Evolutionary conservation across 192 early-diverging fungal species (phyloP), one percentile per base, ranked within the genome.

Genomic region (Glomus cerebriforme): DNA sequence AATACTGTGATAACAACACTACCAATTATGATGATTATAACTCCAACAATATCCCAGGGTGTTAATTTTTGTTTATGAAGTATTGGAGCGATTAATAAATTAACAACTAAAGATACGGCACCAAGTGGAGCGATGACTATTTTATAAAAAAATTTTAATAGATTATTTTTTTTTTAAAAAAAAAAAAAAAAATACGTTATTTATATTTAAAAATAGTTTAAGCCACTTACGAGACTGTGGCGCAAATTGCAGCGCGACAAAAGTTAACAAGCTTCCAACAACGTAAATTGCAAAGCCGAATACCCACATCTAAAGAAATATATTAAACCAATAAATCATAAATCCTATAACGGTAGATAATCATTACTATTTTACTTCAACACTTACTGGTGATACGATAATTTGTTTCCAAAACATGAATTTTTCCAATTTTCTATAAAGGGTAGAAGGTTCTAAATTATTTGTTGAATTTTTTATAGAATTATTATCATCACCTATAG

Each of bases 241-340:
- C 15, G 94, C 94, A 83, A 93, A 95, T 73, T 93, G 90, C 63
- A 95, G 79, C 0, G 93, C 93, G 26, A 91, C 79, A 74, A 95
- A 93, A 79, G 92, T 91, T 73, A 90, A 78, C 24, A 93, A 82
- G 80, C 92, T 95, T 45, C 92, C 93, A 39, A 93, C 74, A 31
- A 91, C 85, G 79, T 93, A 95, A 7, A 95, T 85, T 2, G 87
- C 62, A n/a, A 95, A 79, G 9, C 93, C 93, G 10, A 92, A 73
- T 6, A 88, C 79, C 93, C 93, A 95, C 6, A 84, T 68, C 83
- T 84, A 84, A 27, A 43, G 15, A 39, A 32, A 35, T 24, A 43
- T 74, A 62, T 19, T 31, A 59, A 13, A 58, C 13, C 6, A 29
- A 72, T 34, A 19, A 71, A 7, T 24, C 32, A 67, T 65, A 62